A percentile compares a stretch with the other conserved stretches of the same genome.
Conservation (phyloP, 345 rosid species). For the Trapa bicornis region DNA sequence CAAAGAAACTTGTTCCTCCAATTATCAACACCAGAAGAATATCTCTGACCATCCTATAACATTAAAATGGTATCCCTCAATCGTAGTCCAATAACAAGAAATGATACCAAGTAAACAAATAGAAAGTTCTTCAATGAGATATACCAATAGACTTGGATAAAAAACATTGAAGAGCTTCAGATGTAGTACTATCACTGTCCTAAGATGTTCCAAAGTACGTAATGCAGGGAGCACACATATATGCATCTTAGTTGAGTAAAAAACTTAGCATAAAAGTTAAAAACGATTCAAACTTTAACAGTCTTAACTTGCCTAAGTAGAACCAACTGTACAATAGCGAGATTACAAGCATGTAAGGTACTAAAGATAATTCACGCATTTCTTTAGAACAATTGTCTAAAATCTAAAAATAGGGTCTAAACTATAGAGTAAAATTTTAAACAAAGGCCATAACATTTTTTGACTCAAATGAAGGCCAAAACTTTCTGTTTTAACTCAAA, state of each 20-base stretch:
- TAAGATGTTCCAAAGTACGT: not conserved
- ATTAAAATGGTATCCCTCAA: not conserved
- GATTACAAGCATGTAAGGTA: not conserved
- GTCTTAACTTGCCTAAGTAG: not conserved
- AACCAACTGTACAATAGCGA: not conserved
- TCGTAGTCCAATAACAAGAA: not conserved
- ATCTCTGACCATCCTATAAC: conserved; percentile 24
- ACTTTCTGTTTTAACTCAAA: too few species aligned
- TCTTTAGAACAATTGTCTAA: not conserved
- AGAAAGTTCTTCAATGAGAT: not conserved
- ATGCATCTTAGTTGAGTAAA: not conserved
- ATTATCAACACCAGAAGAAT: conserved; percentile 4
- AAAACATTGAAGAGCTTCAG: not conserved
- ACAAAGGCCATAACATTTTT: too few species aligned
- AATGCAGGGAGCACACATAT: not conserved
- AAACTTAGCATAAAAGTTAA: not conserved
- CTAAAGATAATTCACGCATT: not conserved
- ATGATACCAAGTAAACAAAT: not conserved
- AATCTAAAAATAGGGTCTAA: too few species aligned
- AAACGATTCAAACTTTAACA: not conserved
- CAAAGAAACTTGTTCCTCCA: conserved; percentile 24
- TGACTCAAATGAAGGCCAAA: too few species aligned
- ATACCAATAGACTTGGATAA: not conserved
- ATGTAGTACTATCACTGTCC: not conserved
- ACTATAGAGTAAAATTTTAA: too few species aligned